Conservation (phyloP, 345 rosid genomes). For the Chamaenerion angustifolium region DNA sequence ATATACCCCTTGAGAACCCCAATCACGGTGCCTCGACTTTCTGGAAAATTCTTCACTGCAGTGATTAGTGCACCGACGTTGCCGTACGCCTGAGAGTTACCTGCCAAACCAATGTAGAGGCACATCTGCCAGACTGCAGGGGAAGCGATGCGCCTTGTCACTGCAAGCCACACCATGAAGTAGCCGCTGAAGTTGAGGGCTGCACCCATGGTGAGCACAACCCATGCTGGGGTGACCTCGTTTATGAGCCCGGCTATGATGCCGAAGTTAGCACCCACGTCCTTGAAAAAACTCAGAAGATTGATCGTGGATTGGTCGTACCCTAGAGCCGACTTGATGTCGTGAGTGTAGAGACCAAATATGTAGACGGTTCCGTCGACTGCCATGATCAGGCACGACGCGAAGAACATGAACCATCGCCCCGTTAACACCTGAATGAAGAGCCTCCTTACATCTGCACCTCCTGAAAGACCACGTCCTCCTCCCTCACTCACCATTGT, state of each 20-base stretch:
- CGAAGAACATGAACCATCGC: slow-evolving; percentile 16
- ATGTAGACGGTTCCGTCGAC: slow-evolving; percentile 12
- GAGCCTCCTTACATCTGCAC: slow-evolving; percentile 3
- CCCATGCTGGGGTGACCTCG: slow-evolving; percentile 13
- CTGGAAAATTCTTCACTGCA: slow-evolving; percentile 12
- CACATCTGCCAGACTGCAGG: slow-evolving; percentile 14
- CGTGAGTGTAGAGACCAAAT: slow-evolving; percentile 13
- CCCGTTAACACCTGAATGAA: background rate
- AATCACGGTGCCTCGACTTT: slow-evolving; percentile 12
- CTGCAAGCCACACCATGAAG: slow-evolving; percentile 16
- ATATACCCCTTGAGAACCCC: slow-evolving; percentile 13
- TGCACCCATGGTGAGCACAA: slow-evolving; percentile 12
- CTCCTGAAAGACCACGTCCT: background rate
- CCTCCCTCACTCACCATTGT: background rate
- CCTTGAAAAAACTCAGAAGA: slow-evolving; percentile 10
- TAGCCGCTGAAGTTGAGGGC: slow-evolving; percentile 14
- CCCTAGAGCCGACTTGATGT: slow-evolving; percentile 13
- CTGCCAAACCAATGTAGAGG: slow-evolving; percentile 10
- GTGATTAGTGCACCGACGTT: slow-evolving; percentile 13
- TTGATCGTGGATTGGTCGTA: slow-evolving; percentile 16
- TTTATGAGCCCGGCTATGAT: slow-evolving; percentile 6
- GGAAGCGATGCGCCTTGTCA: slow-evolving; percentile 3
- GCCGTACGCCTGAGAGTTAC: slow-evolving; percentile 12
- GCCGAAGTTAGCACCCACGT: slow-evolving; percentile 12
- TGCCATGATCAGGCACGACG: slow-evolving; percentile 12